phyloP scores from a whole-genome alignment of 805 yeast species.

The Saccharomycopsis schoenii region DNA sequence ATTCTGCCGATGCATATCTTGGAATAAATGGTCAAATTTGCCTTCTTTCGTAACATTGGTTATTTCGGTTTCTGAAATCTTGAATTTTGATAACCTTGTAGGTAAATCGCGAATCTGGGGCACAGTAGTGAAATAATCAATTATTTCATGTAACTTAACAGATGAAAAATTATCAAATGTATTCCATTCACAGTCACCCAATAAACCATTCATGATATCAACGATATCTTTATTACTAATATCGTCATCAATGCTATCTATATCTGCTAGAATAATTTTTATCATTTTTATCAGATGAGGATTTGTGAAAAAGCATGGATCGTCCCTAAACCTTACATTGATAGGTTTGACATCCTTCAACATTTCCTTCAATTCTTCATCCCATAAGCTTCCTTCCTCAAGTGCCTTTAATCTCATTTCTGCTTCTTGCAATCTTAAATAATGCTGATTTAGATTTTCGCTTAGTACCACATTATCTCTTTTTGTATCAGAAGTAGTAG shows the following conservation, averaged over 20 bases:
- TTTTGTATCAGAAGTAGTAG: background rate
- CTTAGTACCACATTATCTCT: background rate
- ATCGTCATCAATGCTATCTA: background rate
- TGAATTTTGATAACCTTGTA: background rate
- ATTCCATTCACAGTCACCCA: background rate
- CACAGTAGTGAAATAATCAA: background rate
- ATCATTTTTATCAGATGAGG: background rate
- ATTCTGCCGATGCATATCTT: background rate
- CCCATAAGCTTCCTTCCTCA: background rate
- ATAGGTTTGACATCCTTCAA: background rate
- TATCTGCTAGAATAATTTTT: background rate
- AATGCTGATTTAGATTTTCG: background rate
- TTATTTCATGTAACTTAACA: background rate
- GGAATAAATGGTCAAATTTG: slow-evolving; percentile 1
- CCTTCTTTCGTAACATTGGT: slow-evolving; percentile 7
- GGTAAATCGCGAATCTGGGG: slow-evolving; percentile 1
- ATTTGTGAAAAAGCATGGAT: background rate
- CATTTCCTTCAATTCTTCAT: background rate
- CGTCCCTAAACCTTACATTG: background rate
- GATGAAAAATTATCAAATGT: background rate
- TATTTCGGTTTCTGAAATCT: slow-evolving; percentile 3
- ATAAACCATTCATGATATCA: background rate
- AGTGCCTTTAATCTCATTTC: background rate
- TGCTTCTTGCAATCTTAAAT: background rate
- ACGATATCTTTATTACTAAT: too few species aligned